Conservation (phyloP, 106 monocot species). For the Posidonia australis region DNA sequence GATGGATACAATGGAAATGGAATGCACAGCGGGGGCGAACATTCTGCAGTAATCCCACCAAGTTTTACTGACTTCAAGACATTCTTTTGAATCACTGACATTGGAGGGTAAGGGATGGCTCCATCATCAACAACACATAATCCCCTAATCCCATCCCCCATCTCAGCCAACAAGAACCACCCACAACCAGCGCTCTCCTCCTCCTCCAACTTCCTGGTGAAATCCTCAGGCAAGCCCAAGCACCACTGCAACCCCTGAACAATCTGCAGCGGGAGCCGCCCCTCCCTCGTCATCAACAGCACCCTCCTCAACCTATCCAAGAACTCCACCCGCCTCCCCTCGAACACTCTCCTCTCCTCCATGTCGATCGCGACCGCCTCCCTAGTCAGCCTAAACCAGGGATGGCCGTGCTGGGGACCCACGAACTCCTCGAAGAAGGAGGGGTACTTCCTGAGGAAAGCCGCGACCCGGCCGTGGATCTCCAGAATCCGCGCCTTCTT, state of each 20-base stretch:
- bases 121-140: constrained; percentile 5
- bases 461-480: constrained; percentile 12
- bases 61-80: constrained; percentile 1
- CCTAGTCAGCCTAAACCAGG: constrained; percentile 69
- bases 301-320: constrained; percentile 34
- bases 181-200: constrained; percentile 7
- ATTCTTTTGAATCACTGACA: constrained; percentile 42
- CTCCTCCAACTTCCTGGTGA: constrained; percentile 23
- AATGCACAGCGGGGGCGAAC: background rate
- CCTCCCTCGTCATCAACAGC: constrained; percentile 45
- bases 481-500: constrained; percentile 29
- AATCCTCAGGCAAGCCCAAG: constrained; percentile 60
- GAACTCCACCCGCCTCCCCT: constrained; percentile 15
- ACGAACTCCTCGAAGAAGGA: constrained; percentile 54
- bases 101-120: background rate
- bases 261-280: constrained; percentile 40
- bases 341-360: constrained; percentile 24
- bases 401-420: constrained; percentile 48
- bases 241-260: constrained; percentile 77
- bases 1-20: constrained; percentile 61
- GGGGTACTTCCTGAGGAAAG: constrained; percentile 41
- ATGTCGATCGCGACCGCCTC: constrained; percentile 27
- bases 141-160: constrained; percentile 37
- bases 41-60: background rate
- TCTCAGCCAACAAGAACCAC: constrained; percentile 25